phyloP scores from a whole-genome alignment of 73 alveolate species.

The Diophrys appendiculata region DNA sequence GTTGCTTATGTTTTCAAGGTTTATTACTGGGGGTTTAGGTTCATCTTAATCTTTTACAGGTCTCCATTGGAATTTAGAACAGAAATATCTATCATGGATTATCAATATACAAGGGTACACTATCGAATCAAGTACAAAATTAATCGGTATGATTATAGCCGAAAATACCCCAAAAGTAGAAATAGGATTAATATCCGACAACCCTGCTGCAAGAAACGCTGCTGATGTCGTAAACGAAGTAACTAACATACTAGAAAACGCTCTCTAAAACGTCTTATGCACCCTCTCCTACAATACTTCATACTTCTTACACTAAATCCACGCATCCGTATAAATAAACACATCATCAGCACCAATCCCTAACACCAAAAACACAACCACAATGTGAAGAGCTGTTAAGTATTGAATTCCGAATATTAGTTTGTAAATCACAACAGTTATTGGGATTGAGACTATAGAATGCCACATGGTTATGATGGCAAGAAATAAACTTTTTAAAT shows the following conservation, averaged over 20 bases:
- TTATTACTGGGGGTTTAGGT: not conserved
- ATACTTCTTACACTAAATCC: constrained; percentile 1
- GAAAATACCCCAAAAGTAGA: constrained; percentile 14
- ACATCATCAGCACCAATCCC: constrained; percentile 72
- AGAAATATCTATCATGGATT: not conserved
- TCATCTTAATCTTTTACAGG: not conserved
- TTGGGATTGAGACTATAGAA: constrained; percentile 9
- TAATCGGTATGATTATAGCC: not conserved
- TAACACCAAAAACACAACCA: constrained; percentile 50
- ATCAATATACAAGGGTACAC: constrained; percentile 2
- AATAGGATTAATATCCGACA: constrained; percentile 4
- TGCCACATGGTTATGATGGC: not conserved
- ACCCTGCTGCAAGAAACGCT: constrained; percentile 13
- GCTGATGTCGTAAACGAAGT: not conserved
- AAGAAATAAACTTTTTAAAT: not conserved
- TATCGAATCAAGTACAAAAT: not conserved
- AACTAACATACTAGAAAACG: not conserved
- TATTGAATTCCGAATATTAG: constrained; percentile 14
- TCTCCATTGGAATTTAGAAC: not conserved
- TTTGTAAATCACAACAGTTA: constrained; percentile 22
- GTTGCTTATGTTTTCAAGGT: not conserved
- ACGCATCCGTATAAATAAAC: constrained; percentile 61
- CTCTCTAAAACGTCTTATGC: not conserved
- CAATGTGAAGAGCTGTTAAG: constrained; percentile 52
- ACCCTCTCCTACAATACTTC: not conserved